Conservation (phyloP, 495 filamentous ascomycete genomes). For the Aspergillus nanangensis region DNA sequence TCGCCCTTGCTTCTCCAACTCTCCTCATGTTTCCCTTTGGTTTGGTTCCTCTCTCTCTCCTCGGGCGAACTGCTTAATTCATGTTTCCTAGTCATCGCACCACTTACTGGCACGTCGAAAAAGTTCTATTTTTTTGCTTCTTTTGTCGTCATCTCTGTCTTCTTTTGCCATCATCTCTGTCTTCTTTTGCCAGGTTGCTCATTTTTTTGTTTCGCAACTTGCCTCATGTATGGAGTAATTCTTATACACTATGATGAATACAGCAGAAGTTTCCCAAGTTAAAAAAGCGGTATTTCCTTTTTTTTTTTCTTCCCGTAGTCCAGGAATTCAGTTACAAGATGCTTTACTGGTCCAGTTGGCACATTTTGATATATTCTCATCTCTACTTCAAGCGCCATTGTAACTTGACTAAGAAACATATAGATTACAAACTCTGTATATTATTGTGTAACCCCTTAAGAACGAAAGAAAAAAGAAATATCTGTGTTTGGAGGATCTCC, state of each 20-base stretch:
- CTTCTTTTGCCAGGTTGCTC: slow-evolving; percentile 10
- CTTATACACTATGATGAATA: slow-evolving; percentile 6
- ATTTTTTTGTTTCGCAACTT: slow-evolving; percentile 8
- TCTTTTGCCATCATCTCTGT: slow-evolving; percentile 15
- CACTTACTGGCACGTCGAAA: slow-evolving; percentile 42
- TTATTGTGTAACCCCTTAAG: too few relatives aligned
- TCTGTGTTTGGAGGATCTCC: not conserved
- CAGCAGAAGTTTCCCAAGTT: too few relatives aligned
- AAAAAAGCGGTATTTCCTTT: too few relatives aligned
- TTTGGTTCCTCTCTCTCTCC: slow-evolving; percentile 2
- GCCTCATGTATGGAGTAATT: slow-evolving; percentile 10
- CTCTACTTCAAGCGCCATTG: too few relatives aligned
- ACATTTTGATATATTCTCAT: too few relatives aligned
- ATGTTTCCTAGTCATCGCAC: slow-evolving; percentile 34
- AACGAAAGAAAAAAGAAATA: too few relatives aligned
- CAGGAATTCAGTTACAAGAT: too few relatives aligned
- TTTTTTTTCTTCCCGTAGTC: slow-evolving; percentile 22
- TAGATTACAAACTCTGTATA: too few relatives aligned
- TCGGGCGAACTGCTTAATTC: slow-evolving; percentile 13
- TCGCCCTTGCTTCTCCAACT: slow-evolving; percentile 21
- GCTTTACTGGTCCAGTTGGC: too few relatives aligned
- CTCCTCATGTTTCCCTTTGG: slow-evolving; percentile 17
- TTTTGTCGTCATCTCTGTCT: slow-evolving; percentile 19
- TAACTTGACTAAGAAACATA: too few relatives aligned
- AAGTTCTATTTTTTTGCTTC: slow-evolving; percentile 31